Percentiles rank a stretch among this genome's conserved stretches.
These are phyloP conservation scores for Papiliotrema laurentii DNA, from an alignment of 1,284 basidiomycete species.

Conservation along the genomic window DNA sequence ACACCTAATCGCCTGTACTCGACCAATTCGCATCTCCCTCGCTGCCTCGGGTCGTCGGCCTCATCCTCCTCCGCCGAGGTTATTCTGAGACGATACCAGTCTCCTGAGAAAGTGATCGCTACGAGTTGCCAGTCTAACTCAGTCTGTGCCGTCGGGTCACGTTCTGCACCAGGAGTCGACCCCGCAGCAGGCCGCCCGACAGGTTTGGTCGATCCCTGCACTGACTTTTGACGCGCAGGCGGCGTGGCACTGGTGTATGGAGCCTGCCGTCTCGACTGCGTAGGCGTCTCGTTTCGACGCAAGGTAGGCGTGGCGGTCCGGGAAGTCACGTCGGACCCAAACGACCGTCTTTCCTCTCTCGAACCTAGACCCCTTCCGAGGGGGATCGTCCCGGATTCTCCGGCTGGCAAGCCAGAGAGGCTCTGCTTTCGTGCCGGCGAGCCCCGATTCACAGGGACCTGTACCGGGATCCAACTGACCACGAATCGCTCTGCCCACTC, in stretches of 20 bases:
- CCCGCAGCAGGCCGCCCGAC: no score
- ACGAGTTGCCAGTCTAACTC: constrained; percentile 67
- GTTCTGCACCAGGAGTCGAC: no score
- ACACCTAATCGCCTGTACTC: constrained; percentile 42
- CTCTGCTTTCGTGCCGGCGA: no score
- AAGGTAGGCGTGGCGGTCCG: constrained; percentile 26
- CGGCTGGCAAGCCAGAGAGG: no score
- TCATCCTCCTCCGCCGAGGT: constrained; percentile 47
- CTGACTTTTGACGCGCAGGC: no score
- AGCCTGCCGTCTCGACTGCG: background rate
- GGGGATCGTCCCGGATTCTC: no score
- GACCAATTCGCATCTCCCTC: constrained; percentile 34
- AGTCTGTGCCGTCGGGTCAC: constrained; percentile 2
- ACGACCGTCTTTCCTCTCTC: constrained; percentile 14
- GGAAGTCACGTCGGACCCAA: constrained; percentile 17
- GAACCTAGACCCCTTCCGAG: no score
- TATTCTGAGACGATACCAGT: constrained; percentile 84
- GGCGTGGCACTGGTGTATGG: background rate
- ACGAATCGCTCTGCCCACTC: constrained; percentile 69
- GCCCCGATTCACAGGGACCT: constrained; percentile 44
- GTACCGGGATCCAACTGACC: constrained; percentile 76
- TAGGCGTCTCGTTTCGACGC: constrained; percentile 3
- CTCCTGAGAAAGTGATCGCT: constrained; percentile 78
- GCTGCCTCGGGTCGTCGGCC: constrained; percentile 8
- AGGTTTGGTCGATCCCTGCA: no score